Base-by-base conservation (phyloP, 2,329 filamentous ascomycete species). In the Penicillium frequentans region DNA sequence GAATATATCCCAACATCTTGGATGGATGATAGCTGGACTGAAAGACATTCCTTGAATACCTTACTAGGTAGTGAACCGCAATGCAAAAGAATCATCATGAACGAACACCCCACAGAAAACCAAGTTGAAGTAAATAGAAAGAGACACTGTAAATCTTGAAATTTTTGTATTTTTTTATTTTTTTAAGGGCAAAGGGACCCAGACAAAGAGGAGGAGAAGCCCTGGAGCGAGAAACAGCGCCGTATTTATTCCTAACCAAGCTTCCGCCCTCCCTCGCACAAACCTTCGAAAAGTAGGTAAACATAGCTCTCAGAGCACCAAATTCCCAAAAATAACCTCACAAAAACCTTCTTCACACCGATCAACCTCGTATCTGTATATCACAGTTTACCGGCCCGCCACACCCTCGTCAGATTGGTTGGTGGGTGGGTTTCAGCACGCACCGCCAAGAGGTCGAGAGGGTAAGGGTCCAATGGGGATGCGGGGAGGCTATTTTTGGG, bases 401-500 rank as follows among this genome's bases (percentile, higher is more conserved):
- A 31, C 21, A 10, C 7, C 31, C 39, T 27, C 33, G 42, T 23
- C n/a, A 43, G 50, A 64, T 62, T 65, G 61, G 61, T 21, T n/a
- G 33, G 49, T 11, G n/a, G 31, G 37, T 27, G 31, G 46, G 61
- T 64, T 64, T 64, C 61, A 64, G 55, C 49, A 64, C 52, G 57
- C 61, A 56, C 56, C 26, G 60, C 62, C 62, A 66, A 62, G 63
- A 49, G 47, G 27, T 24, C 10, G 53, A 43, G 44, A 29, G 48
- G 37, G 3, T 14, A n/a, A 33, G n/a, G 54, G 52, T 49, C 49
- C 50, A 55, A 56, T 56, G 14, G 29, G 31, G 16, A n/a, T 14
- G 8, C 19, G 33, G 26, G 29, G n/a, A 35, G 9, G 47, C 47
- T 64, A 63, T 64, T 64, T 64, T 64, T 64, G 57, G 62, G 55